Evolutionary conservation across 2,329 filamentous ascomycete species (phyloP), one percentile per base, ranked within the genome.

Genomic region (Neocucurbitaria cava): DNA sequence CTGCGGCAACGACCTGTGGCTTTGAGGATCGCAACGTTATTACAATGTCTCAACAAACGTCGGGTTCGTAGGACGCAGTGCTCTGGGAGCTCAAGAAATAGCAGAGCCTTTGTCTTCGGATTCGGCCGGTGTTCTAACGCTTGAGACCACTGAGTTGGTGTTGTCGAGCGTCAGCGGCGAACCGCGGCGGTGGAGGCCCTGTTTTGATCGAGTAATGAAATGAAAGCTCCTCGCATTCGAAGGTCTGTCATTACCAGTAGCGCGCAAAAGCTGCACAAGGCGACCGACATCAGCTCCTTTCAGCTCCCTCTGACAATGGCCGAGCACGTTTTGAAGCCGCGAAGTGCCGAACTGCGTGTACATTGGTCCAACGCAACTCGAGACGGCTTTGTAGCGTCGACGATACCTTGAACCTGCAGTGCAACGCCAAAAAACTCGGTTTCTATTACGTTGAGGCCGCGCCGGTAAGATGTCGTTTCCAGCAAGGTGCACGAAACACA

Each of bases 141-240:
- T 36, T 24, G 18, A 46, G 40, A 47, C 46, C 21, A 46, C 39
- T 38, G 44, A 38, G 21, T 42, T 11, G 9, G 28, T 40, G 24
- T 49, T 39, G 49, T 54, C 26, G 15, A 43, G 40, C 24, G 54
- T 49, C 50, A 59, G 58, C 50, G 60, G 60, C 53, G 45, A 51
- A 59, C 42, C 47, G 44, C 49, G 42, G 49, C 53, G 43, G 52
- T 46, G 39, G 40, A 54, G 52, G 52, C 48, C 58, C 56, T 64
- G 61, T 68, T 68, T 55, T 55, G 56, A 74, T 75, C 72, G 70
- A 75, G 72, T 75, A 75, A 75, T 70, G 51, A 61, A 68, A 62
- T 57, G 31, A 33, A 20, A 54, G 23, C 46, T 47, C 35, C 51
- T 36, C 23, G 26, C 13, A 41, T 21, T 18, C 36, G 9, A 13